phyloP scores from a whole-genome alignment of 495 filamentous ascomycete species.

The Friedmanniomyces endolithicus region DNA sequence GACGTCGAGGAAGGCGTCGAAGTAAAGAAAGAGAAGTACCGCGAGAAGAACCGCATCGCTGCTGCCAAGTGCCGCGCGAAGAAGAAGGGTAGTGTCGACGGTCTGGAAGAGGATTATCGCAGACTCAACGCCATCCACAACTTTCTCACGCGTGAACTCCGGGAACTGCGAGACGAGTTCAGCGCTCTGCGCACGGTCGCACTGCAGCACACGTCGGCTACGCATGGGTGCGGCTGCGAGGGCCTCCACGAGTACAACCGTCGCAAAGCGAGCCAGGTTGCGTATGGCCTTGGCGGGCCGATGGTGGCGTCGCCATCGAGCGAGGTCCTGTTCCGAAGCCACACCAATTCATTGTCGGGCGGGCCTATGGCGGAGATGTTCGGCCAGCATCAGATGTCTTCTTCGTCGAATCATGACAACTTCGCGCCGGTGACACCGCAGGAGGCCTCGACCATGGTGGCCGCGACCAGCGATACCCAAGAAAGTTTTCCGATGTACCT shows the following conservation, averaged over 20 bases:
- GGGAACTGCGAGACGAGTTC: slow-evolving; percentile 33
- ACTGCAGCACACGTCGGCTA: slow-evolving; percentile 23
- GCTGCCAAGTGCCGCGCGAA: slow-evolving; percentile 80
- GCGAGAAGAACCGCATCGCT: slow-evolving; percentile 72
- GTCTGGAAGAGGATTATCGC: slow-evolving; percentile 20
- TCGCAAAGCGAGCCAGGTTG: slow-evolving; percentile 2
- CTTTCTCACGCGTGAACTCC: slow-evolving; percentile 30
- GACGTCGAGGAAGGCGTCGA: slow-evolving; percentile 1
- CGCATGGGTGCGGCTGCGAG: slow-evolving; percentile 30
- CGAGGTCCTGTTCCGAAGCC: neutral
- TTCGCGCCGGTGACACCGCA: neutral
- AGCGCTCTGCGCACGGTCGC: neutral
- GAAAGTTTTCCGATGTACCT: neutral
- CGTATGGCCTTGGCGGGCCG: neutral
- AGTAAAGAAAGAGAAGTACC: slow-evolving; percentile 34
- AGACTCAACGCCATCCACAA: slow-evolving; percentile 22
- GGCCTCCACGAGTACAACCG: slow-evolving; percentile 17
- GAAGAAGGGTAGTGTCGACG: slow-evolving; percentile 51
- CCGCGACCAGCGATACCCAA: neutral
- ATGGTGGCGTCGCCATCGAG: neutral
- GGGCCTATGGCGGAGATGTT: neutral
- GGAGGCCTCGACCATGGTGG: neutral
- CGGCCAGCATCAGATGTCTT: neutral
- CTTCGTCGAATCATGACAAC: neutral
- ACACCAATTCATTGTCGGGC: neutral